Evolutionary conservation across 179 eudicot species (phyloP).

Genomic region (Corrigiola litoralis): DNA sequence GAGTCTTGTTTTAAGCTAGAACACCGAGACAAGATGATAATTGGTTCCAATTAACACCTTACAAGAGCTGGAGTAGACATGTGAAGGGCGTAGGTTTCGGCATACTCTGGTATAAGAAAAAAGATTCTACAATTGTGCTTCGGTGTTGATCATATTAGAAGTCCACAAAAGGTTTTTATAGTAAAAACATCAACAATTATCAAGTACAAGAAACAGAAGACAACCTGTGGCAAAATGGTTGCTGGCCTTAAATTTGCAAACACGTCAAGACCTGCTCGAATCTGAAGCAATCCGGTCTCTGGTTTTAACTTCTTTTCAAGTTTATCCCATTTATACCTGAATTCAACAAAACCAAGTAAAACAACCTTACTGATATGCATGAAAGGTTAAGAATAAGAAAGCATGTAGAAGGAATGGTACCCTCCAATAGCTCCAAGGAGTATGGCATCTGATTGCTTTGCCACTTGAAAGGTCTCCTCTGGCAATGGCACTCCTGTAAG

Average conservation of each 20-base stretch:
- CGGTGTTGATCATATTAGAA: not conserved
- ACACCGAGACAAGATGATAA: too few species aligned
- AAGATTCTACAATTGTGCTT: too few species aligned
- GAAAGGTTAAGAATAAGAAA: not conserved
- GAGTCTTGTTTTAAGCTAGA: too few species aligned
- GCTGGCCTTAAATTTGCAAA: constrained; percentile 99
- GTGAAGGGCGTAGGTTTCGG: too few species aligned
- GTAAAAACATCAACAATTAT: not conserved
- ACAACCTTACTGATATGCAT: not conserved
- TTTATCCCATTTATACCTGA: constrained; percentile 93
- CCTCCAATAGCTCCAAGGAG: constrained; percentile 99
- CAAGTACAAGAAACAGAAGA: not conserved
- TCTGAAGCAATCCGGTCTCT: constrained; percentile 96
- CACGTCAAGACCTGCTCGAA: constrained; percentile 86
- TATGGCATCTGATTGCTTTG: constrained; percentile 85
- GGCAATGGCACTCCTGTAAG: constrained; percentile 87
- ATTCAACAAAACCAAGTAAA: constrained; percentile 2
- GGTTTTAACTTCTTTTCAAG: constrained; percentile 89
- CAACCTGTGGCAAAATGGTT: constrained; percentile 86
- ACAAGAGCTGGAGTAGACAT: too few species aligned
- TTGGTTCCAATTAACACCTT: too few species aligned
- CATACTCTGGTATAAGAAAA: too few species aligned
- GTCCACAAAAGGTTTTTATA: not conserved
- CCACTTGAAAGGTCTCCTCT: constrained; percentile 73
- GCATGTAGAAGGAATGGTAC: constrained; percentile 26